Base-by-base conservation (phyloP, 495 filamentous ascomycete genomes). In the Poronia punctata region DNA sequence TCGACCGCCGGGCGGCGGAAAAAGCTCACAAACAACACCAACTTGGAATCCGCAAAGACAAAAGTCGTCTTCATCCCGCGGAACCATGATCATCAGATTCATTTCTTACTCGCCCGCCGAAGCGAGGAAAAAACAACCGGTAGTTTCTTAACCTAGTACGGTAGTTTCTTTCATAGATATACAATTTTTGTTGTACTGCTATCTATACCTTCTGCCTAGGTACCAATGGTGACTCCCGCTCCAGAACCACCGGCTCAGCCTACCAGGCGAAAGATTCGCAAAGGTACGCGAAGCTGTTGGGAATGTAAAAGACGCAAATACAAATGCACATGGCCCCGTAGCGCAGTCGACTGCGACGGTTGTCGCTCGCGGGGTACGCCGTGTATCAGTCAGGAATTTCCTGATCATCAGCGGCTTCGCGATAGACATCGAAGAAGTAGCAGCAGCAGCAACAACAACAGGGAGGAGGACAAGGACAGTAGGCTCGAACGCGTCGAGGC, bases 281-380 rank as follows among this genome's bases (percentile, higher is more conserved):
- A 72, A 41, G 70, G 71, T 9, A 74, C 69, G 1, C 61, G 54
- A 10, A 71, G 67, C 39, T 75, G 70, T 45, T 73, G 68, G 68
- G 70, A 72, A 43, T 74, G 71, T 52, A 71, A 70, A 38, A 65
- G 61, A 34, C 62, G 69, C 2, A 75, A 75, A 39, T 60, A 66
- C 34, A 56, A 60, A 27, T 75, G 71, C 49, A 66, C 50, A n/a
- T 46, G 49, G 18, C 38, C 52, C 4, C 46, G 52, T 7, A 37
- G 40, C 5, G 57, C 65, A 20, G 30, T 50, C 11, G 52, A 54
- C 27, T 77, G 73, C 40, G 51, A 56, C 27, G 59, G 60, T 12
- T 75, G 73, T 41, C 40, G 46, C 19, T 53, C 65, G 24, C 65
- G 70, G 1, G 51, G 55, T 11, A 52, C 56, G 1, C 50, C 41